Evolutionary conservation across 2,329 filamentous ascomycete species (phyloP), one percentile per base, ranked within the genome.

Genomic region (Graphilbum sp.): DNA sequence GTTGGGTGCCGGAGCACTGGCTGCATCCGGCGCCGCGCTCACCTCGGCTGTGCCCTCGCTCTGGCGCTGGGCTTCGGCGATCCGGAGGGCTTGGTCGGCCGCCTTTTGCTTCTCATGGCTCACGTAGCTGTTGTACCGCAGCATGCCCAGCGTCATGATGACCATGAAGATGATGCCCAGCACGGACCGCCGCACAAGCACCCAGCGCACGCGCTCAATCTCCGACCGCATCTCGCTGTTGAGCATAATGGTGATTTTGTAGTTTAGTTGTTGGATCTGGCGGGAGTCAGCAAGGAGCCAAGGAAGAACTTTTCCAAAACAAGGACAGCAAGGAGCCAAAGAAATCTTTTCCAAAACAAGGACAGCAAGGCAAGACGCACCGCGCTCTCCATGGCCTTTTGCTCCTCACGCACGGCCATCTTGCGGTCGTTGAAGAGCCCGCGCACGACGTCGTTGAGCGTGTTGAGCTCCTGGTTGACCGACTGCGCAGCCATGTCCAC

Each of bases 401-500:
- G 86, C 55, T 95, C 83, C 56, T 88, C 82, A 39, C 86, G 67
- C 2, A 93, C 86, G 2, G 75, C 73, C 82, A 96, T 93, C 55
- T 88, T 90, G 32, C 92, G 75, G 54, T 98, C 88, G 52, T 96
- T 88, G 55, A 96, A 95, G 69, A 95, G 80, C 41, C 85, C 88
- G 54, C 87, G 85, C n/a, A 96, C 69, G 39, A 87, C 84, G 53
- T 98, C 88, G 49, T 84, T 90, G 42, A 96, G 63, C 25, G 72
- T 79, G 39, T 76, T 61, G 20, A 87, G 66, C 54, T 96, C 87
- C 57, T 95, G 87, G 25, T 76, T 82, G 41, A 95, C 64, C 35
- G 78, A 72, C 61, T 96, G 90, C 39, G 73, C 77, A 39, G 95
- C 56, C 16, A 94, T 93, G 55, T 98, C 90, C n/a, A 87, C 77